Evolutionary conservation across 106 monocot species (phyloP), one percentile per base, ranked within the genome.

Genomic region (Cymbidium sinense): DNA sequence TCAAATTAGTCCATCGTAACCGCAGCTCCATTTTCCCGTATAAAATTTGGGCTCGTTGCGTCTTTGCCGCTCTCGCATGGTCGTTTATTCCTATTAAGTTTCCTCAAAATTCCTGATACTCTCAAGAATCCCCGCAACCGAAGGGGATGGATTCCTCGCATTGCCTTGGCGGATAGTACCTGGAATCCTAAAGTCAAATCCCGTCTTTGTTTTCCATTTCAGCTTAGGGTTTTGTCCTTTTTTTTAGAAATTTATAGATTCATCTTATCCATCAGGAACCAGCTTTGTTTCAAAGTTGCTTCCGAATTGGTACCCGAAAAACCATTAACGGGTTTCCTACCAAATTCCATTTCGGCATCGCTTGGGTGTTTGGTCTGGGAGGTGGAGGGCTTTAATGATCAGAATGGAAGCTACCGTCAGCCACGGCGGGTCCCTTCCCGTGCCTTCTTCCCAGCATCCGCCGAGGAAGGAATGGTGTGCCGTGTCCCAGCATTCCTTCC

Each of bases 381-480:
- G 58, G 19, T 25, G 41, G 69, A 20, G 51, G 11, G 25, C 67
- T 50, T 67, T 29, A 33, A 43, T 12, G 29, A 41, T 76, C 81
- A 8, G 17, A 61, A 86, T 86, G 86, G 86, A 82, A 34, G 76
- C 77, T 79, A 35, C 83, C 83, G 83, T 77, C 34, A 55, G 54
- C 50, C 58, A 74, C 70, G 85, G 85, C 58, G 85, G 85, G 29
- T 41, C 81, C 27, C 65, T 81, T 81, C 74, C 83, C 34, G 74
- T 52, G 36, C 58, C 80, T 28, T 67, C 86, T 37, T 44, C 83
- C 13, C 83, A 43, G 47, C 29, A 69, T 44, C 73, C 55, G 11
- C 73, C 81, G 21, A 62, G 89, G 61, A 91, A 84, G 86, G 88
- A 88, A 67, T 91, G 91, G 91, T 81, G 86, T 2, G 86, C 90